Conservation (phyloP, 2,329 filamentous ascomycete genomes). For the Hysterium pulicare region DNA sequence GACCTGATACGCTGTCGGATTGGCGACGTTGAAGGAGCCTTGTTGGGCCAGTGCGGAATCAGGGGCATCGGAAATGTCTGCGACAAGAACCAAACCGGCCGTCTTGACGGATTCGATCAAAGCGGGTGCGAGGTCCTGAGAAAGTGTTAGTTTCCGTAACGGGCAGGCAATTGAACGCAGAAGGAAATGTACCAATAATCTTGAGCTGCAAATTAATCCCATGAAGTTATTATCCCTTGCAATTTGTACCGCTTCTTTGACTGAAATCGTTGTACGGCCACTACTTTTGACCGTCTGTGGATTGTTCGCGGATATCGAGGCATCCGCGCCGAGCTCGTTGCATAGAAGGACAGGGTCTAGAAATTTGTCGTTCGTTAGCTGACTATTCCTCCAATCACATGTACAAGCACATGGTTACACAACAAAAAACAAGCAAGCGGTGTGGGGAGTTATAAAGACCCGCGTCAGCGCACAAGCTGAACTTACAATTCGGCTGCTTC, state of each 20-base stretch:
- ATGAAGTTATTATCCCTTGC: conserved; percentile 97
- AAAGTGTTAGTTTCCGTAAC: conserved; percentile 11
- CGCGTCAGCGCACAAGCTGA: too few relatives aligned
- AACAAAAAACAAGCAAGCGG: too few relatives aligned
- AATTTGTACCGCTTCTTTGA: conserved; percentile 92
- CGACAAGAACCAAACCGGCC: conserved; percentile 85
- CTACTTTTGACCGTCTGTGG: conserved; percentile 53
- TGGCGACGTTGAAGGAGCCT: conserved; percentile 41
- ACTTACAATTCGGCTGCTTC: conserved; percentile 93
- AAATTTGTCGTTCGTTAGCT: background rate
- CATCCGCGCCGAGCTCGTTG: conserved; percentile 77
- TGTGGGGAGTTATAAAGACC: too few relatives aligned
- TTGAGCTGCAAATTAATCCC: conserved; percentile 87
- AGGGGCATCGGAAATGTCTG: conserved; percentile 69
- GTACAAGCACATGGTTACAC: too few relatives aligned
- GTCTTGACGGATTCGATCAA: conserved; percentile 92
- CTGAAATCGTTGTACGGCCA: conserved; percentile 73
- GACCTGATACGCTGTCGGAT: conserved; percentile 44
- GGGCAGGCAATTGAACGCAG: background rate
- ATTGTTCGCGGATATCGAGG: conserved; percentile 32
- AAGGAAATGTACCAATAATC: conserved; percentile 68
- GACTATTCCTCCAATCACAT: too few relatives aligned
- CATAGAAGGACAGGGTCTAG: conserved; percentile 85
- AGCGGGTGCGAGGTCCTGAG: conserved; percentile 84
- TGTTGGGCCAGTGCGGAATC: conserved; percentile 30